Percentiles rank a stretch among this genome's conserved stretches.
Conservation (phyloP, 495 filamentous ascomycete species). For the Podospora pseudocomata region DNA sequence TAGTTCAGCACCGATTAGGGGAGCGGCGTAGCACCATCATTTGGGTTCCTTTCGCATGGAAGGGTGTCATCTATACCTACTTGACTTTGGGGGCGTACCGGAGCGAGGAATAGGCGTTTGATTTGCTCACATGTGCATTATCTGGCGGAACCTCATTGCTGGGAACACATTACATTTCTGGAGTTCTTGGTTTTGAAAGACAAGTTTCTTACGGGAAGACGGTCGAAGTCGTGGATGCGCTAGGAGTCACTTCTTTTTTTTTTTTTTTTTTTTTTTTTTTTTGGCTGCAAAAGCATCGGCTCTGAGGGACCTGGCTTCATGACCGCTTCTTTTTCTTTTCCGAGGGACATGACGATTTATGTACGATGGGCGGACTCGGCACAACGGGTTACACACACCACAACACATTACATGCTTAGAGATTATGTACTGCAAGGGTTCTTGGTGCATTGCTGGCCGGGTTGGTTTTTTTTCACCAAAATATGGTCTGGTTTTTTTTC, state of each 20-base stretch:
- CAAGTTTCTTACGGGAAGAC: background rate
- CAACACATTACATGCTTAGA: constrained; percentile 4
- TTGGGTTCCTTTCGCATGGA: constrained; percentile 1
- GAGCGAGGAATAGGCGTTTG: background rate
- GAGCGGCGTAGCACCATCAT: background rate
- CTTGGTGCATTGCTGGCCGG: constrained; percentile 1
- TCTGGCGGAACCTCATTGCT: constrained; percentile 1
- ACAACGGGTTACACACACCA: background rate
- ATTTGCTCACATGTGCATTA: background rate
- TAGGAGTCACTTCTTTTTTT: background rate
- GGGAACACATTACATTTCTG: background rate
- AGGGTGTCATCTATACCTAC: background rate
- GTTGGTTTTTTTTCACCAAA: background rate
- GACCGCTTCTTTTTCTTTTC: background rate
- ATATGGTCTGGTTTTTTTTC: background rate
- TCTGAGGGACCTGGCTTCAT: constrained; percentile 1
- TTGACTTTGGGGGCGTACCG: background rate
- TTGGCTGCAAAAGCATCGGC: background rate
- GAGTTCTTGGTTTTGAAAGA: background rate
- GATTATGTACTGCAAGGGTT: background rate
- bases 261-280: background rate
- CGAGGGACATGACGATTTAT: background rate
- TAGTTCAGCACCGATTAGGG: background rate
- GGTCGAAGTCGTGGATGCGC: constrained; percentile 4
- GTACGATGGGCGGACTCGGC: constrained; percentile 1